A percentile compares a stretch with the other conserved stretches of the same genome.
Conservation (phyloP, 768 basidiomycete genomes). For the Phanerochaete carnosa region DNA sequence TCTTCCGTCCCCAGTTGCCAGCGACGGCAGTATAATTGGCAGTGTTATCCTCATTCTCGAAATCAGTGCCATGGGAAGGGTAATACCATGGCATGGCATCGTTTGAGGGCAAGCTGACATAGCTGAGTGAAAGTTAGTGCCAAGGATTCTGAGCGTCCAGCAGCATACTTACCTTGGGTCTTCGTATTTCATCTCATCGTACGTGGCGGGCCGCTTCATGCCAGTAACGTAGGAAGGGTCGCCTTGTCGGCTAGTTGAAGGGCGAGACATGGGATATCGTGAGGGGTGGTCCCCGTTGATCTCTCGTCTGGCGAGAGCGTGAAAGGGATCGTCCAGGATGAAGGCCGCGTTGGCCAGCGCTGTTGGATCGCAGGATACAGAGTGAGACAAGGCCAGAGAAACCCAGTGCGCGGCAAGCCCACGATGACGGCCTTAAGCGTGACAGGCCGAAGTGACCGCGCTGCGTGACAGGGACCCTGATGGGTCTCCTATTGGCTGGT, state of each 20-base stretch:
- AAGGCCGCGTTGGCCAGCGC: slow-evolving; percentile 13
- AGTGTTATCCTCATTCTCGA: slow-evolving; percentile 59
- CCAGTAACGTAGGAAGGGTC: slow-evolving; percentile 12
- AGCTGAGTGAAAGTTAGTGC: slow-evolving; percentile 10
- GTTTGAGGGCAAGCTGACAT: slow-evolving; percentile 36
- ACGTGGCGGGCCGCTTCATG: slow-evolving; percentile 11
- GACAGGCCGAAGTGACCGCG: not conserved
- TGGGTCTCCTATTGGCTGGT: slow-evolving; percentile 17
- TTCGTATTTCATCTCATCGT: slow-evolving; percentile 23
- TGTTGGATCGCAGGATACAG: not conserved
- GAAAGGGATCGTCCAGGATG: slow-evolving; percentile 16
- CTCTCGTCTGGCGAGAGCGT: slow-evolving; percentile 14
- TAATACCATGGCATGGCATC: slow-evolving; percentile 84
- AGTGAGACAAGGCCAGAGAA: not conserved
- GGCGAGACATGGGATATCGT: slow-evolving; percentile 12
- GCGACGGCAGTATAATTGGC: slow-evolving; percentile 37
- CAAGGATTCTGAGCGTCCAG: no score
- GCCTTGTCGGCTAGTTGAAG: slow-evolving; percentile 18
- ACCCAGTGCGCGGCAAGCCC: not conserved
- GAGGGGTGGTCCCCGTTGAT: slow-evolving; percentile 1
- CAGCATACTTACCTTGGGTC: slow-evolving; percentile 18
- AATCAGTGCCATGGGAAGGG: slow-evolving; percentile 71
- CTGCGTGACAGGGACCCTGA: slow-evolving; percentile 3
- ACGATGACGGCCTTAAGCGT: slow-evolving; percentile 1
- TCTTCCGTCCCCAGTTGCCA: slow-evolving; percentile 88